phyloP scores from a whole-genome alignment of 2,329 filamentous ascomycete genomes.

The Cordyceps cateniannulata region DNA sequence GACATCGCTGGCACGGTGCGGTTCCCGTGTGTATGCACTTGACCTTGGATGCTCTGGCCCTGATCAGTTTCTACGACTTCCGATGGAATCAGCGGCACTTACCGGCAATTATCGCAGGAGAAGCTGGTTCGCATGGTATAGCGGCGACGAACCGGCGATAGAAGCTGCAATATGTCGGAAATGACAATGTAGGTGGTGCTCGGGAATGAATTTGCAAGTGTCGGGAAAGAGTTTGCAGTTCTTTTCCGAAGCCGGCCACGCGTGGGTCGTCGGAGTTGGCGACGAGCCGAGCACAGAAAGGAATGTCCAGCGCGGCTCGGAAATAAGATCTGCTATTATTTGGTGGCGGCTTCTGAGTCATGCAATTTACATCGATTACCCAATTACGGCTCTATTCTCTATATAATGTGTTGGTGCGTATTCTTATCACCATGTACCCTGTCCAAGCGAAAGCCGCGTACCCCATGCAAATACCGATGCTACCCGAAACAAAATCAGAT shows the following conservation, averaged over 20 bases:
- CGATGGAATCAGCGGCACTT: slow-evolving; percentile 5
- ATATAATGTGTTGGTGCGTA: background rate
- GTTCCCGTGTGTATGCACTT: slow-evolving; percentile 28
- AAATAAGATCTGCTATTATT: background rate
- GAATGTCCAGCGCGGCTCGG: background rate
- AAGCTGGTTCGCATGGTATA: slow-evolving; percentile 27
- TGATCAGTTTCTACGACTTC: background rate
- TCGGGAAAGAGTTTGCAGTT: slow-evolving; percentile 10
- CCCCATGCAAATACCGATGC: background rate
- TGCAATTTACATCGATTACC: background rate
- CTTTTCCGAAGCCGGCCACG: slow-evolving; percentile 6
- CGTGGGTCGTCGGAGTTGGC: background rate
- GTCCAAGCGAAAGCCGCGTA: too few relatives aligned
- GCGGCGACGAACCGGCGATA: background rate
- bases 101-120: slow-evolving; percentile 29
- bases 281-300: background rate
- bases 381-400: background rate
- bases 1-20: slow-evolving; percentile 26
- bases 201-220: background rate
- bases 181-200: background rate
- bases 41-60: slow-evolving; percentile 27
- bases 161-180: background rate
- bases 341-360: background rate
- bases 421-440: too few relatives aligned
- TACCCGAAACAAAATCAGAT: background rate